Evolutionary conservation across 352 stramenopile species (phyloP).

Genomic region (Blastocystis sp.): DNA sequence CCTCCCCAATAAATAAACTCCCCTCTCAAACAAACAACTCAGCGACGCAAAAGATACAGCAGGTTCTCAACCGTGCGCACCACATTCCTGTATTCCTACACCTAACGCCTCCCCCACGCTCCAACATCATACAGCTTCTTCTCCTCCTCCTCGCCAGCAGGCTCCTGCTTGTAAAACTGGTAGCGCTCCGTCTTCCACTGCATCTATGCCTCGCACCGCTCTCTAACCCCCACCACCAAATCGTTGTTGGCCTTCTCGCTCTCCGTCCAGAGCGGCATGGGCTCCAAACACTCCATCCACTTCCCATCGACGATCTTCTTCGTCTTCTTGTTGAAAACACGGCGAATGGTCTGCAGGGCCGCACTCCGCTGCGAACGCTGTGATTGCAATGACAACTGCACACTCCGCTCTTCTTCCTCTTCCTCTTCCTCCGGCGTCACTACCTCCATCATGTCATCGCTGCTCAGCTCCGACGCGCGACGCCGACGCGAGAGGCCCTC

Average conservation of each 20-base stretch:
- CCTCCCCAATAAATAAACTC: no score
- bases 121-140: slow-evolving; percentile 23
- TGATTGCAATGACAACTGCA: background rate
- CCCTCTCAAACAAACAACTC: slow-evolving; percentile 46
- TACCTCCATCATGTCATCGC: slow-evolving; percentile 28
- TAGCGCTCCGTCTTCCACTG: slow-evolving; percentile 45
- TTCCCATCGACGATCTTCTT: slow-evolving; percentile 67
- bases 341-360: background rate
- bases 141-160: background rate
- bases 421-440: background rate
- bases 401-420: background rate
- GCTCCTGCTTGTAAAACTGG: slow-evolving; percentile 33
- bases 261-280: slow-evolving; percentile 14
- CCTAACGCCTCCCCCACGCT: background rate
- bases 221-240: background rate
- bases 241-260: slow-evolving; percentile 42
- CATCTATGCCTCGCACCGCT: background rate
- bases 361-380: background rate
- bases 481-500: slow-evolving; percentile 1
- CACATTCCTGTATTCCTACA: slow-evolving; percentile 63
- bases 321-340: slow-evolving; percentile 55
- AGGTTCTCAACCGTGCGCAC: slow-evolving; percentile 63
- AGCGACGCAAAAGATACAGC: slow-evolving; percentile 44
- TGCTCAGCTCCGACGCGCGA: slow-evolving; percentile 27
- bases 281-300: slow-evolving; percentile 63